These are phyloP conservation scores for Nitzschia inconspicua DNA, from an alignment of 108 stramenopile genomes.

Conservation along the genomic window DNA sequence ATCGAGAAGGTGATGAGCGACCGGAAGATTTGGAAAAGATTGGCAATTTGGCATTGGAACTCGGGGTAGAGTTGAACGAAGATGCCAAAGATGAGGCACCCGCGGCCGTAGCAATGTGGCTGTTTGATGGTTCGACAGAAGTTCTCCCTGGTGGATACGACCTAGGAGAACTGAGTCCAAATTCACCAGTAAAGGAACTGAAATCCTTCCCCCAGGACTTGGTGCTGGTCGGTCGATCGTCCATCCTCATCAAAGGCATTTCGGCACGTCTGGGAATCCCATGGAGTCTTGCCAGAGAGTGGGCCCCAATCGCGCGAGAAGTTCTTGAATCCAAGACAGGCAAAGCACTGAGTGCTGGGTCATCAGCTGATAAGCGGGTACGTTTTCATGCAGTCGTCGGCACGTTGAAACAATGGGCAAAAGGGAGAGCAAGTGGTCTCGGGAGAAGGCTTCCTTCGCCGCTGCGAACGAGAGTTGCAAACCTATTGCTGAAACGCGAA, in stretches of 20 bases:
- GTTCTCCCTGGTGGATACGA: slow-evolving; percentile 90
- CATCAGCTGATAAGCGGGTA: slow-evolving; percentile 30
- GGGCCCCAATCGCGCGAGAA: slow-evolving; percentile 73
- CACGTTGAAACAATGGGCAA: slow-evolving; percentile 58
- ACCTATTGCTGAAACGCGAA: slow-evolving; percentile 43
- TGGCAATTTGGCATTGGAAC: slow-evolving; percentile 76
- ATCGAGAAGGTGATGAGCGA: slow-evolving; percentile 57
- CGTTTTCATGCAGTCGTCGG: slow-evolving; percentile 59
- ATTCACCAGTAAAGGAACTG: slow-evolving; percentile 88
- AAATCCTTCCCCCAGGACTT: slow-evolving; percentile 92
- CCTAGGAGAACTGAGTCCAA: slow-evolving; percentile 76
- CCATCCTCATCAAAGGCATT: slow-evolving; percentile 91
- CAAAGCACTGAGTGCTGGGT: not conserved
- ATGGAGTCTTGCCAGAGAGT: slow-evolving; percentile 82
- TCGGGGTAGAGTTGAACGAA: slow-evolving; percentile 81
- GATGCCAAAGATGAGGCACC: slow-evolving; percentile 71
- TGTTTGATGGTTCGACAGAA: slow-evolving; percentile 81
- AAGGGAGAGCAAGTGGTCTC: slow-evolving; percentile 49
- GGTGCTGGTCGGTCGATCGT: slow-evolving; percentile 89
- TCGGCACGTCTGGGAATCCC: slow-evolving; percentile 80
- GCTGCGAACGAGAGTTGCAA: slow-evolving; percentile 53
- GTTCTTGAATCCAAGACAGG: slow-evolving; percentile 35
- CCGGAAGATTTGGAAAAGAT: slow-evolving; percentile 71
- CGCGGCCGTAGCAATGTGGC: slow-evolving; percentile 90
- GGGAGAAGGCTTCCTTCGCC: slow-evolving; percentile 54